Evolutionary conservation across 306 rosid genomes (phyloP).

Genomic region (Pyrus betulifolia): DNA sequence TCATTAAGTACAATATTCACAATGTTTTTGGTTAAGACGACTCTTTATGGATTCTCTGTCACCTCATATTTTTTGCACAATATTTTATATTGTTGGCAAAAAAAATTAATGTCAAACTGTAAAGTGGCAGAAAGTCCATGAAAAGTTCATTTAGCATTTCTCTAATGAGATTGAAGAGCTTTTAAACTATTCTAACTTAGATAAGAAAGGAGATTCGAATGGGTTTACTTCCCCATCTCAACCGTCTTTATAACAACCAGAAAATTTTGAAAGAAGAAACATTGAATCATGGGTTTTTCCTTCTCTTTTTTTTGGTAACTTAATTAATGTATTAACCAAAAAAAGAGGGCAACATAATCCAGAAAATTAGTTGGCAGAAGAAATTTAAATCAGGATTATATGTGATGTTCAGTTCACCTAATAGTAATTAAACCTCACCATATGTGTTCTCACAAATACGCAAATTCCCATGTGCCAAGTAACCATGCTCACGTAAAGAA

Average conservation of each 20-base stretch:
- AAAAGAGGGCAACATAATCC: not conserved
- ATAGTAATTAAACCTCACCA: not conserved
- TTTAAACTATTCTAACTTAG: too few species aligned
- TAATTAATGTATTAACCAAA: not conserved
- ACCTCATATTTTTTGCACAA: too few species aligned
- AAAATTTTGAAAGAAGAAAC: not conserved
- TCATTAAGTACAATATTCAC: too few species aligned
- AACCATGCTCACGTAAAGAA: not conserved
- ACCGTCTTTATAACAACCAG: not conserved
- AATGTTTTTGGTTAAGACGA: too few species aligned
- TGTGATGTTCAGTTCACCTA: not conserved
- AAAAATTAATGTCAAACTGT: too few species aligned
- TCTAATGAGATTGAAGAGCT: too few species aligned
- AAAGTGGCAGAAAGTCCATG: fast-evolving
- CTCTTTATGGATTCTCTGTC: fast-evolving
- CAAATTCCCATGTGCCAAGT: not conserved
- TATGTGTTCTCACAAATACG: not conserved
- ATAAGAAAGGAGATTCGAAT: too few species aligned
- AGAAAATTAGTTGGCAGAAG: not conserved
- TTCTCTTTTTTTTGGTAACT: not conserved
- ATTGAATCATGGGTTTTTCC: not conserved
- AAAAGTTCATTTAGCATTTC: too few species aligned
- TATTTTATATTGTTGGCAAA: too few species aligned
- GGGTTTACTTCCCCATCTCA: not conserved
- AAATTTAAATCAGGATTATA: not conserved